Evolutionary conservation across 148 eudicot genomes (phyloP), one percentile per base, ranked within the genome.

Genomic region (Silene latifolia): DNA sequence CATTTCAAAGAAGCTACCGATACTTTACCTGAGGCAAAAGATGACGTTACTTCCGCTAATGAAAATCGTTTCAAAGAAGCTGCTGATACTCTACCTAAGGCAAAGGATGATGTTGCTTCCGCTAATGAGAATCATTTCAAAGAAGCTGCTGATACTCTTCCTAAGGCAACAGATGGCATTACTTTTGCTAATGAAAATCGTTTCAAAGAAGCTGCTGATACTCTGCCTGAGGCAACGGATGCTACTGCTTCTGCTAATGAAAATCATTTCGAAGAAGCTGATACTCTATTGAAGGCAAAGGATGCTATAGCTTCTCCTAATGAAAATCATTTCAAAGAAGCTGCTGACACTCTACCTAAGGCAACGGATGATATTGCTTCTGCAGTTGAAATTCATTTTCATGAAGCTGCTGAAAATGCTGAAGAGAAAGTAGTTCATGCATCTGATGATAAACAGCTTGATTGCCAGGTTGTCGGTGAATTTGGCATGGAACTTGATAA

Each of bases 401-500:
- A 60, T 8, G 64, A 60, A 60, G 79, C 27, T 69, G 24, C 62
- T 56, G 61, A 79, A 80, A 77, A 67, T 51, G 63, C 8, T 81
- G 25, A 25, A 68, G 78, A 73, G 62, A 83, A 71, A 58, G 35
- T 82, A 58, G 15, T 59, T 71, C 88, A 80, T 64, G 69, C 83
- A 63, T 67, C 88, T 32, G 67, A 76, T 67, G 72, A 63, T 59
- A 61, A 77, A 13, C 77, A 64, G 68, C 77, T 76, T 85, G 83
- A 82, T 78, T 68, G 80, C 46, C 71, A 60, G 77, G 65, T 59
- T 62, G 79, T 78, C 74, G 84, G 47, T 71, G 82, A 63, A 76
- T 66, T 17, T 24, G 85, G 44, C 69, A 79, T 71, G 80, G 79
- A 66, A 62, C 65, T 25, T 80, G 83, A 79, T 59, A 74, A 60